Conservation (phyloP, 1,284 basidiomycete species). For the Clitocybe nebularis region DNA sequence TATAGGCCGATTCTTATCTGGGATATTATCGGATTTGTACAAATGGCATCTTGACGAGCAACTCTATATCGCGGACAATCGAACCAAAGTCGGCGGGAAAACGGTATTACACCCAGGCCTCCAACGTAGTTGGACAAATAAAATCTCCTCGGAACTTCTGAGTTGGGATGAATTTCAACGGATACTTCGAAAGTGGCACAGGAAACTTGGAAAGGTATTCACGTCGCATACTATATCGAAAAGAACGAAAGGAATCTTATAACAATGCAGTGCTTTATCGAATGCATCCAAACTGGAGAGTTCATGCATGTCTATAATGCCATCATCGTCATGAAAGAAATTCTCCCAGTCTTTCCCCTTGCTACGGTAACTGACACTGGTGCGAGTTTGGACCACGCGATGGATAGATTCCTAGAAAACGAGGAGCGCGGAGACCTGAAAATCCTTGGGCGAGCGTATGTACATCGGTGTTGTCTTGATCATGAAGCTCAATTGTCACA, state of each 20-base stretch:
- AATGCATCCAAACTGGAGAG: constrained; percentile 70
- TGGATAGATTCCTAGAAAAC: constrained; percentile 66
- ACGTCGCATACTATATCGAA: too few relatives aligned
- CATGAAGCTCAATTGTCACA: too few relatives aligned
- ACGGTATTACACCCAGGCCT: constrained; percentile 63
- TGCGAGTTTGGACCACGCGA: constrained; percentile 53
- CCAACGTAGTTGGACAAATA: constrained; percentile 48
- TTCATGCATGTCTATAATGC: constrained; percentile 96
- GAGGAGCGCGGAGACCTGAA: constrained; percentile 83
- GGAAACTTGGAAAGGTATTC: constrained; percentile 61
- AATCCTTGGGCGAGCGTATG: constrained; percentile 75
- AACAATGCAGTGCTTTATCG: constrained; percentile 55
- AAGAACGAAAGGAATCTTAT: too few relatives aligned
- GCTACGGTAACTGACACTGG: constrained; percentile 57
- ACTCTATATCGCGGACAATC: constrained; percentile 62
- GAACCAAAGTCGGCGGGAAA: constrained; percentile 63
- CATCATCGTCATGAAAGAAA: constrained; percentile 85
- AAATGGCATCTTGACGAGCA: constrained; percentile 76
- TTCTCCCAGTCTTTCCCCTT: constrained; percentile 84
- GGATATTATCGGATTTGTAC: constrained; percentile 71
- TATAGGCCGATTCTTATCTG: constrained; percentile 79
- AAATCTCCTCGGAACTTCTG: constrained; percentile 50
- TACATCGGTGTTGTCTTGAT: too few relatives aligned
- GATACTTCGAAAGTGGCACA: constrained; percentile 81
- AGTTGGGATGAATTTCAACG: constrained; percentile 70